Evolutionary conservation across 345 rosid species (phyloP), one percentile per base, ranked within the genome.

Genomic region (Tarenaya hassleriana): DNA sequence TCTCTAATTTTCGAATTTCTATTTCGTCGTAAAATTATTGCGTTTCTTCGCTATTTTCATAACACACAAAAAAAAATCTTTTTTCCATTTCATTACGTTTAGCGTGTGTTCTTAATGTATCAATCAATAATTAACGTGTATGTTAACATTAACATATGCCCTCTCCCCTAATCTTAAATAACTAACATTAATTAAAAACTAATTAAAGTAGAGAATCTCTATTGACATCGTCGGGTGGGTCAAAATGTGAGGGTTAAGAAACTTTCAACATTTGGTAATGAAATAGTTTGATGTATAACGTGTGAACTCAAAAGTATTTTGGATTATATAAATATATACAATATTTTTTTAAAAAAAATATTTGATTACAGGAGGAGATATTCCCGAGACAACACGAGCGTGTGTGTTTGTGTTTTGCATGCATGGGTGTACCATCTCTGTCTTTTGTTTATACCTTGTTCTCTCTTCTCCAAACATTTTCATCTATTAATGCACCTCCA

Each of bases 371-470:
- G 24, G 50, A 54, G 55, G 41, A 62, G 43, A 50, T 65, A 59
- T 58, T 58, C 69, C 69, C 59, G 42, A 65, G 64, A 34, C 51
- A 58, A 52, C 55, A 65, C 64, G 59, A 51, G 60, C 42, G 52
- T 50, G 34, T 58, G 18, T 54, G 4, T 38, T 18, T 34, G 16
- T 40, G 18, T 50, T 57, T 50, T n/a, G n/a, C n/a, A n/a, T n/a
- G n/a, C n/a, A n/a, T n/a, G n/a, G n/a, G n/a, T n/a, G n/a, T n/a
- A 63, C 56, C 50, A 50, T 63, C 61, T 24, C 49, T 47, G 68
- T 63, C 62, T 63, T 55, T 32, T 55, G 68, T 63, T 55, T 55
- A 50, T 63, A 47, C 29, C 29, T 16, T 63, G 68, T 63, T 63
- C 62, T 55, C 62, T 48, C 20, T 48, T 63, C 62, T 55, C 56